Conservation (phyloP, 2,329 filamentous ascomycete species). For the Fusarium denticulatum region DNA sequence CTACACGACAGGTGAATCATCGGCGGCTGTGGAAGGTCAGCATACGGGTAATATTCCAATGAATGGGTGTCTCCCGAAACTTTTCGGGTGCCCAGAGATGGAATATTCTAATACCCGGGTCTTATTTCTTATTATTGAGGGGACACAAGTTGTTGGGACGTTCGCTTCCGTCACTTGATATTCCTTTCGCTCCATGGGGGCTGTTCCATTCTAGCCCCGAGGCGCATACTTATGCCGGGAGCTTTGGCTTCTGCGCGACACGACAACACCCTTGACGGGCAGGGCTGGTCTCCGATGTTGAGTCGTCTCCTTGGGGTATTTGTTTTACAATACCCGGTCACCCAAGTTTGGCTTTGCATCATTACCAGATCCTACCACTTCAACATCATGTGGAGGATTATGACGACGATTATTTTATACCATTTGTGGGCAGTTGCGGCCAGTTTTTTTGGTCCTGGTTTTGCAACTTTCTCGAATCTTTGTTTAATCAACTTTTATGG, state of each 20-base stretch:
- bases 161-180: constrained; percentile 18
- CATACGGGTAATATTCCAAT: constrained; percentile 1
- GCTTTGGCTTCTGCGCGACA: constrained; percentile 37
- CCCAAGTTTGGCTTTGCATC: constrained; percentile 40
- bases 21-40: constrained; percentile 29
- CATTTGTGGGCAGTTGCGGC: constrained; percentile 29
- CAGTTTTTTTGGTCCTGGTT: constrained; percentile 28
- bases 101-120: constrained; percentile 13
- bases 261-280: constrained; percentile 40
- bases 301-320: constrained; percentile 40
- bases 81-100: constrained; percentile 6
- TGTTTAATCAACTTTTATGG: constrained; percentile 41
- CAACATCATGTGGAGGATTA: constrained; percentile 41
- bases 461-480: constrained; percentile 44
- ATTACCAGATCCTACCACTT: constrained; percentile 41
- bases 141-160: constrained; percentile 15
- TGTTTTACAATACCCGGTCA: constrained; percentile 43
- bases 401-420: constrained; percentile 30
- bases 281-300: constrained; percentile 43
- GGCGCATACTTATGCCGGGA: constrained; percentile 29
- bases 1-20: constrained; percentile 19
- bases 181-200: constrained; percentile 35
- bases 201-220: constrained; percentile 36
- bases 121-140: constrained; percentile 34
- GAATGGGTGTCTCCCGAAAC: constrained; percentile 1